Evolutionary conservation across 2,329 filamentous ascomycete species (phyloP).

Genomic region (Thelonectria rubi): DNA sequence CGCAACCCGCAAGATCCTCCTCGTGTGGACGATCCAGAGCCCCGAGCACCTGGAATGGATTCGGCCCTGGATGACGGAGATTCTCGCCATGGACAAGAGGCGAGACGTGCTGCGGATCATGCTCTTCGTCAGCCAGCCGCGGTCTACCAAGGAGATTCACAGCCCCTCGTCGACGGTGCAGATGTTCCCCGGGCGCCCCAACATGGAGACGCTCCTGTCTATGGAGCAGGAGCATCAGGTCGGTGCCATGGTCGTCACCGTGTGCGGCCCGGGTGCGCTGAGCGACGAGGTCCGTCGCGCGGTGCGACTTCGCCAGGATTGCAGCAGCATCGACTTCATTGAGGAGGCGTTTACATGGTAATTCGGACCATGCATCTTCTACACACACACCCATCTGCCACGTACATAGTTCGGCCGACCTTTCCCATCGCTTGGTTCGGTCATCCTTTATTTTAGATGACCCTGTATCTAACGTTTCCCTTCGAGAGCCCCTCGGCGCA

Average conservation of each 20-base stretch:
- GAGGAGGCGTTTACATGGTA: constrained; percentile 79
- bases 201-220: constrained; percentile 75
- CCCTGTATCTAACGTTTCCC: constrained; percentile 23
- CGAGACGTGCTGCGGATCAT: constrained; percentile 79
- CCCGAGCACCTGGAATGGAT: constrained; percentile 87
- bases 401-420: background rate
- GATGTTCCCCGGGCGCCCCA: constrained; percentile 84
- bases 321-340: constrained; percentile 77
- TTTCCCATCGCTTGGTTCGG: constrained; percentile 12
- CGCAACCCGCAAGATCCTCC: constrained; percentile 74
- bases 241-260: constrained; percentile 76
- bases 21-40: constrained; percentile 83
- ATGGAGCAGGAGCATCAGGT: constrained; percentile 79
- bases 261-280: constrained; percentile 78
- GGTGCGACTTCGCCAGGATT: constrained; percentile 70
- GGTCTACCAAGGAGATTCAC: constrained; percentile 82
- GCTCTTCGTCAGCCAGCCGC: constrained; percentile 79
- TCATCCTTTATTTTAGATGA: constrained; percentile 20
- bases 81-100: constrained; percentile 77
- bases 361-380: constrained; percentile 3
- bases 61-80: constrained; percentile 83
- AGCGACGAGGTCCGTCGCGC: constrained; percentile 78
- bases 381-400: background rate
- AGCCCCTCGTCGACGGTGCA: constrained; percentile 80
- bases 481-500: constrained; percentile 10